Base-by-base conservation (phyloP, 805 yeast genomes). In the Helenozyma rhizophorensis region DNA sequence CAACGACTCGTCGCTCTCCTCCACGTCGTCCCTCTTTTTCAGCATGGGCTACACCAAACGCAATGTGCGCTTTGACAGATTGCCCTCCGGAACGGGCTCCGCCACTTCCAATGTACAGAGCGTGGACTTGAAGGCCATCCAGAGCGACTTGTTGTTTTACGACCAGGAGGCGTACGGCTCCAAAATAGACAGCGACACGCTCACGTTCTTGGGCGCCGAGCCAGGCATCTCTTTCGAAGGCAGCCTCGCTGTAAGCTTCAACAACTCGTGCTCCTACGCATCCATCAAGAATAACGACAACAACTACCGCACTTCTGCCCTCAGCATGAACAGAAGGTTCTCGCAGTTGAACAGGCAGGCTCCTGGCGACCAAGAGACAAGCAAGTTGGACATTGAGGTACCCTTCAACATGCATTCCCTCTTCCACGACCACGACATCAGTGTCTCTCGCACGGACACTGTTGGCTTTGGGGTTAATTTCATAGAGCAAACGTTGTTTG, bases 381-480 rank as follows among this genome's bases (percentile, higher is more conserved):
- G 68, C 9, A 59, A 52, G 31, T 37, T 60, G 9, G 65, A 62
- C 29, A 46, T 65, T 8, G 69, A 62, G 9, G 54, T 64, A 1
- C 56, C 65, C 2, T 56, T 66, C 36, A 48, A 51, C 15, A 60
- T 66, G 4, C 44, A 50, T 23, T 32, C 43, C 6, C 30, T 33
- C 10, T 14, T 24, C 11, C 39, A 28, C 13, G 25, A 34, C 7
- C 30, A 30, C 9, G 62, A 60, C 26, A 61, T 56, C 15, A 68
- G 61, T 31, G 66, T 67, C 2, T 67, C 70, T 25, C 58, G 53
- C 19, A 50, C 58, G 14, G 96, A 87, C 55, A 65, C 74, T 2
- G 70, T 89, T 41, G 97, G 97, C 0, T 82, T 89, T 56, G 96
- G 96, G 4, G 70, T 87, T 15, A 82, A 88, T 60, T 82, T 75